phyloP scores from a whole-genome alignment of 176 grass and related monocot genomes.

The Oryza glumipatula region DNA sequence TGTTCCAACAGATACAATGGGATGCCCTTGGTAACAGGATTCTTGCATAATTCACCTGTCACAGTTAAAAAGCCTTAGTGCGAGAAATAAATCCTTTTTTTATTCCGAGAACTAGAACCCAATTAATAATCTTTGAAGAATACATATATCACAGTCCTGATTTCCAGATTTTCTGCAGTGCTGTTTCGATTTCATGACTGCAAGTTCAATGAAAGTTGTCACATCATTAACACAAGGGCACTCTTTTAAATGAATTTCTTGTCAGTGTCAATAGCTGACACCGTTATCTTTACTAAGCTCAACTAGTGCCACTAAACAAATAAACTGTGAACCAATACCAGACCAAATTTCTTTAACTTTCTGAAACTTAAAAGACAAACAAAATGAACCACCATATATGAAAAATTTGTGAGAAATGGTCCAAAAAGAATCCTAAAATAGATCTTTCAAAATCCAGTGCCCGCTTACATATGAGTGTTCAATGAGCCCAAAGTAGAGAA shows the following conservation, averaged over 20 bases:
- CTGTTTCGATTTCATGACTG: constrained; percentile 20
- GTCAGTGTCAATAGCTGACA: neutral
- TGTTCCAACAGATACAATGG: neutral
- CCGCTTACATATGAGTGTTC: neutral
- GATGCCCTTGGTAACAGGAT: neutral
- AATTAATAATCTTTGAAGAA: neutral
- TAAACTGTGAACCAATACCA: neutral
- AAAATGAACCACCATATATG: neutral
- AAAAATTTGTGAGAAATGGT: neutral
- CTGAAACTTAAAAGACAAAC: neutral
- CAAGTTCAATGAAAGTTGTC: neutral
- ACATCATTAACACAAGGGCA: constrained; percentile 19
- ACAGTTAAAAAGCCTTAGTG: constrained; percentile 7
- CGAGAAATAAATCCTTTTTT: neutral
- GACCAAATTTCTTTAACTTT: neutral
- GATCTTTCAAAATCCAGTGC: neutral
- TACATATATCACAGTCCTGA: neutral
- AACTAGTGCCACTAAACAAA: neutral
- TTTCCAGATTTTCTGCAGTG: constrained; percentile 8
- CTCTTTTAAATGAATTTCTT: constrained; percentile 5
- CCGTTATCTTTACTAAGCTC: neutral
- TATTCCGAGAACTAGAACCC: neutral
- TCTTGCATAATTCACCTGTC: constrained; percentile 27
- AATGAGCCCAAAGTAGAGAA: neutral
- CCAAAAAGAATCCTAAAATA: neutral